Conservation (phyloP, 768 basidiomycete species). For the Kwoniella dendrophila region DNA sequence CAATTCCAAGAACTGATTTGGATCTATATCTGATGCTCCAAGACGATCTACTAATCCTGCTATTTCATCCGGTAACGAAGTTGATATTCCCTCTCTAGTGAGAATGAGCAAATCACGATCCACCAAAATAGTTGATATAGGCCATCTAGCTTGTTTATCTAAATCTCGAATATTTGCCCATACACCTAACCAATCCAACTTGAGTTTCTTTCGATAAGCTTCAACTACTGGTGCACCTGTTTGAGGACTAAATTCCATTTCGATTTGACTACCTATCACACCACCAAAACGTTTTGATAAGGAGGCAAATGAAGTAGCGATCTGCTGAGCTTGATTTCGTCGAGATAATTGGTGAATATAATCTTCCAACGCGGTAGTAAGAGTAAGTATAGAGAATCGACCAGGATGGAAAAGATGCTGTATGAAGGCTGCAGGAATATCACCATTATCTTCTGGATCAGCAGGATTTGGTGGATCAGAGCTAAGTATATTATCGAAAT, state of each 20-base stretch:
- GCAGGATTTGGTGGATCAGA: conserved; percentile 54
- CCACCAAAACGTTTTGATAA: conserved; percentile 75
- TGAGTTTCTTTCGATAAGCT: conserved; percentile 80
- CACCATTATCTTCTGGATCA: conserved; percentile 51
- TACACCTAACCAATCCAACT: conserved; percentile 94
- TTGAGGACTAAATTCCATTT: conserved; percentile 69
- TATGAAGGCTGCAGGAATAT: conserved; percentile 74
- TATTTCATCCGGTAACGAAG: conserved; percentile 24
- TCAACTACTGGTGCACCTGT: conserved; percentile 78
- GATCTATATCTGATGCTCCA: conserved; percentile 17
- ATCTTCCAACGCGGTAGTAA: conserved; percentile 77
- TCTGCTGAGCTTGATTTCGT: conserved; percentile 61
- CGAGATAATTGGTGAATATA: conserved; percentile 69
- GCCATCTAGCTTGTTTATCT: conserved; percentile 62
- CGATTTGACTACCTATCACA: conserved; percentile 83
- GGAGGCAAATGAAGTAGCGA: conserved; percentile 61
- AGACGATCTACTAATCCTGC: conserved; percentile 24
- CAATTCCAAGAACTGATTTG: conserved; percentile 23
- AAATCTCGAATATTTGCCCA: conserved; percentile 84
- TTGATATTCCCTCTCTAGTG: conserved; percentile 36
- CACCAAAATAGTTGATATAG: conserved; percentile 31
- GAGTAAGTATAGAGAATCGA: conserved; percentile 78
- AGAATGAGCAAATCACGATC: conserved; percentile 61
- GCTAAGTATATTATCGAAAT: conserved; percentile 80
- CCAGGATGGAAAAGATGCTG: conserved; percentile 82